Conservation (phyloP, 805 yeast species). For the Kodamaea leandrae region DNA sequence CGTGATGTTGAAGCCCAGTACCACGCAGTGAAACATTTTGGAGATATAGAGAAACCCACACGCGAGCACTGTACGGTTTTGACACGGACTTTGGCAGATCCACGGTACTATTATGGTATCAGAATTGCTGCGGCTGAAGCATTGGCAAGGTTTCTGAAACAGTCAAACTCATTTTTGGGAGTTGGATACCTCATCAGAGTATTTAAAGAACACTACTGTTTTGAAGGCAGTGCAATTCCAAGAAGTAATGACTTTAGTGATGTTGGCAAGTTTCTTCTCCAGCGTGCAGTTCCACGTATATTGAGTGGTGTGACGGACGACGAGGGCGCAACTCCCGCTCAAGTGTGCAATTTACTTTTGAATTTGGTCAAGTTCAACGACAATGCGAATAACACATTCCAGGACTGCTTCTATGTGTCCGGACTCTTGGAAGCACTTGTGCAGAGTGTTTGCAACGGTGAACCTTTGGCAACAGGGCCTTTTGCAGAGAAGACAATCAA, state of each 20-base stretch:
- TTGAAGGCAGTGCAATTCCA: slow-evolving; percentile 60
- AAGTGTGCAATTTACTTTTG: slow-evolving; percentile 59
- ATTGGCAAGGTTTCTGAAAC: slow-evolving; percentile 63
- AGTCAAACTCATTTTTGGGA: slow-evolving; percentile 66
- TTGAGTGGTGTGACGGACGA: slow-evolving; percentile 61
- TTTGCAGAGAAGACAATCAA: not conserved
- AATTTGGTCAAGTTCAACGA: slow-evolving; percentile 81
- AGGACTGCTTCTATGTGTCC: slow-evolving; percentile 67
- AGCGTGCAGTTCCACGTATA: slow-evolving; percentile 63
- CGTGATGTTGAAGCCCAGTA: slow-evolving; percentile 94
- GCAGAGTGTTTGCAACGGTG: slow-evolving; percentile 21
- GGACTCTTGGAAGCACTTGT: slow-evolving; percentile 57
- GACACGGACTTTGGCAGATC: slow-evolving; percentile 77
- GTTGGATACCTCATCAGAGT: slow-evolving; percentile 68
- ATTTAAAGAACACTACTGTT: slow-evolving; percentile 70
- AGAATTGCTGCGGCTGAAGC: slow-evolving; percentile 85
- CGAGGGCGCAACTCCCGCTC: slow-evolving; percentile 56
- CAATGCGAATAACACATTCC: slow-evolving; percentile 72
- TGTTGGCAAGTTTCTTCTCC: slow-evolving; percentile 65
- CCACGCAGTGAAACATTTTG: slow-evolving; percentile 76
- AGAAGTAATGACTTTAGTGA: slow-evolving; percentile 77
- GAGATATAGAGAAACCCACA: slow-evolving; percentile 55
- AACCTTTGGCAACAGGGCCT: slow-evolving; percentile 8
- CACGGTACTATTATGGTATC: slow-evolving; percentile 83
- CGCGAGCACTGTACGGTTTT: slow-evolving; percentile 71